A percentile compares a stretch with the other conserved stretches of the same genome.
These are phyloP conservation scores for Yarrowia alimentaria DNA, from an alignment of 805 yeast genomes.

Conservation along the genomic window DNA sequence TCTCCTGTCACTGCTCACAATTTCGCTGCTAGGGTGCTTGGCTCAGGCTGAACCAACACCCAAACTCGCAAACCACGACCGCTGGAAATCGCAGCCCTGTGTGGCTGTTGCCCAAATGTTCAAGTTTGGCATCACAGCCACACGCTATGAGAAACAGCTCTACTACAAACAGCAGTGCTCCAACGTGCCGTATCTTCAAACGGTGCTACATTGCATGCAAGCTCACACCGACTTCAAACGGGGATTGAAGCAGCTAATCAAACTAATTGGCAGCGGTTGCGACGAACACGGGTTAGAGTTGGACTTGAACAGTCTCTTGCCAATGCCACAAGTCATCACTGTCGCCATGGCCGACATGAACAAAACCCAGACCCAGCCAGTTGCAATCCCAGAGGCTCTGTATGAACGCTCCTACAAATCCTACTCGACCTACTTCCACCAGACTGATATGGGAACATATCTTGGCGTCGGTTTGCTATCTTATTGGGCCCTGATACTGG, in stretches of 20 bases:
- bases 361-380: conserved; percentile 6
- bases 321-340: background rate
- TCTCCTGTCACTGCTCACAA: too few relatives aligned
- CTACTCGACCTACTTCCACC: background rate
- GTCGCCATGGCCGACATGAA: background rate
- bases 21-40: too few relatives aligned
- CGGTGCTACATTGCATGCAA: conserved; percentile 16
- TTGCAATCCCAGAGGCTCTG: background rate
- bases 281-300: background rate
- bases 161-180: conserved; percentile 15
- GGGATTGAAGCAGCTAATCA: background rate
- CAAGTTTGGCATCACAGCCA: conserved; percentile 22
- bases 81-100: conserved; percentile 15
- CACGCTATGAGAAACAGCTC: background rate
- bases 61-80: conserved; percentile 3
- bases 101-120: conserved; percentile 4
- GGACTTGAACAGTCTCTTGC: background rate
- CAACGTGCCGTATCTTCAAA: conserved; percentile 18
- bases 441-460: conserved; percentile 16
- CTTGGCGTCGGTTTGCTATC: conserved; percentile 36
- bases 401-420: conserved; percentile 13
- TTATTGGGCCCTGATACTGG: conserved; percentile 38
- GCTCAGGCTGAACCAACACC: conserved; percentile 6
- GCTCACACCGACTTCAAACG: background rate
- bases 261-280: background rate